phyloP scores from a whole-genome alignment of 495 filamentous ascomycete species.

The Annulohypoxylon moriforme region DNA sequence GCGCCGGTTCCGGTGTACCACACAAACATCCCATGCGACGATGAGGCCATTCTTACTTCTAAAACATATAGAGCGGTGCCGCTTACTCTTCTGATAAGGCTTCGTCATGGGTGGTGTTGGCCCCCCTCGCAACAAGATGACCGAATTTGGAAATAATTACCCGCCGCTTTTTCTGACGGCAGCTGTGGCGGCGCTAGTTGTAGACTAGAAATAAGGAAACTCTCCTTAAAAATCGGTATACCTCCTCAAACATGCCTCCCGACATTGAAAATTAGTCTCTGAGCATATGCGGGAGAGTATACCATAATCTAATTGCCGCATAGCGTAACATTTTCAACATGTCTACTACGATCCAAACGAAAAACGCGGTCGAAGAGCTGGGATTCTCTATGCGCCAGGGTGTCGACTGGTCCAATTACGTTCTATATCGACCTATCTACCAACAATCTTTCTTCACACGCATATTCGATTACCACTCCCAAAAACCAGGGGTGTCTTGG shows the following conservation, averaged over 20 bases:
- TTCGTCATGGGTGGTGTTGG: background rate
- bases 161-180: background rate
- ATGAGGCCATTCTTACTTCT: background rate
- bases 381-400: background rate
- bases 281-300: background rate
- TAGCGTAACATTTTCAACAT: background rate
- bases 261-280: background rate
- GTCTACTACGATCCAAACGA: background rate
- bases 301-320: background rate
- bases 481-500: background rate
- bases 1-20: background rate
- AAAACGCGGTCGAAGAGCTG: background rate
- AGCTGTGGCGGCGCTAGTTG: background rate
- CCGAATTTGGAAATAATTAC: background rate
- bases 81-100: background rate
- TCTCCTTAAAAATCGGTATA: background rate
- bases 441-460: background rate
- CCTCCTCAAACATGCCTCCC: background rate
- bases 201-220: background rate
- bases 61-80: background rate
- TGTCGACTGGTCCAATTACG: background rate
- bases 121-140: background rate
- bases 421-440: background rate
- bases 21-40: background rate
- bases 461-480: background rate